A percentile compares a stretch with the other conserved stretches of the same genome.
Conservation (phyloP, 2,329 filamentous ascomycete genomes). For the Penicillium sclerotigenum region DNA sequence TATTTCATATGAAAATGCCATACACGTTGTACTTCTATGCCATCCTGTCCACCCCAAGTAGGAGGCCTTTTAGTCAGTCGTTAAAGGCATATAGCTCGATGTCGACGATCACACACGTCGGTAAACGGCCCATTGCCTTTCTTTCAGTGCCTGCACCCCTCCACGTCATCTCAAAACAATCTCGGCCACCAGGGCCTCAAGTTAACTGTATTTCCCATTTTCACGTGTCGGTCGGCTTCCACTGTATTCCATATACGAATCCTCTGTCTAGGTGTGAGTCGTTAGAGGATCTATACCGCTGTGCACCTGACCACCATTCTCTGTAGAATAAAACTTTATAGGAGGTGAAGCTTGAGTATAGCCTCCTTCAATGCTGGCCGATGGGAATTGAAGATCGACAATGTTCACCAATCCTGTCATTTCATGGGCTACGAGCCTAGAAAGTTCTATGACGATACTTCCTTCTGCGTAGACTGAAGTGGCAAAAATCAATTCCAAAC, state of each 20-base stretch:
- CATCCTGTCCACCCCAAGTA: no score
- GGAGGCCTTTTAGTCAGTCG: no score
- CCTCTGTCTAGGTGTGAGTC: neutral
- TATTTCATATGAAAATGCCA: no score
- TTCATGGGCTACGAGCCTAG: neutral
- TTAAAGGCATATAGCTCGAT: neutral
- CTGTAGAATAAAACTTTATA: neutral
- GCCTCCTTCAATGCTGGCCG: neutral
- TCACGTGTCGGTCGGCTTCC: neutral
- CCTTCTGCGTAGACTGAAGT: neutral
- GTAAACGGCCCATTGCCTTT: neutral
- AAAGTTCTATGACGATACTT: neutral
- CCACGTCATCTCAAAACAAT: neutral
- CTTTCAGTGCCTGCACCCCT: neutral
- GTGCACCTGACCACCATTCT: neutral
- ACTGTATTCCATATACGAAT: neutral
- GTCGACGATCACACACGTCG: neutral
- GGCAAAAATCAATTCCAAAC: neutral
- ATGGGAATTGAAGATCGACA: neutral
- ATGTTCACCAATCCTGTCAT: neutral
- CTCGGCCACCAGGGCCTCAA: neutral
- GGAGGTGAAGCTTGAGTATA: neutral
- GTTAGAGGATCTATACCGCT: neutral
- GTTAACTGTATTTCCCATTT: neutral
- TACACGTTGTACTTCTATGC: no score